Percentiles rank a stretch among this genome's conserved stretches.
These are phyloP conservation scores for Daedalea quercina DNA, from an alignment of 768 basidiomycete genomes.

Conservation along the genomic window DNA sequence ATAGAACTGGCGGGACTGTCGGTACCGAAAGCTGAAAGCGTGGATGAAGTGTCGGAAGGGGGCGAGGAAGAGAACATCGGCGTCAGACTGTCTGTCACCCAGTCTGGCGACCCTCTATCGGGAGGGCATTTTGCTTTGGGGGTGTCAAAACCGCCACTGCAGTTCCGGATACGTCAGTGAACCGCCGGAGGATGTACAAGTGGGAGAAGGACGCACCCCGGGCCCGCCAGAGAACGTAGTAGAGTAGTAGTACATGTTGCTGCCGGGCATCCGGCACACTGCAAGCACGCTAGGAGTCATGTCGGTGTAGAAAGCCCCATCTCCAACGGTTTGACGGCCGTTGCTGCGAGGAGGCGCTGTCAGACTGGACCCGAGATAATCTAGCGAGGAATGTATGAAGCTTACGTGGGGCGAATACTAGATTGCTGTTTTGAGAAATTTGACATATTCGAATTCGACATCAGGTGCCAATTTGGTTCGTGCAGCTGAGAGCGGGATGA, in stretches of 20 bases:
- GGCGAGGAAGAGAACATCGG: constrained; percentile 31
- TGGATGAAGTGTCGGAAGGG: constrained; percentile 34
- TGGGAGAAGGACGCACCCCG: constrained; percentile 46
- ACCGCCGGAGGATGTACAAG: neutral
- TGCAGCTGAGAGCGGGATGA: neutral
- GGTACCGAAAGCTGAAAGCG: constrained; percentile 32
- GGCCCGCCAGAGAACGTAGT: constrained; percentile 94
- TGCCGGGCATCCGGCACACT: constrained; percentile 80
- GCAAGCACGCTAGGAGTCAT: constrained; percentile 76
- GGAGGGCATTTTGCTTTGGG: constrained; percentile 92
- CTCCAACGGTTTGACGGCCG: constrained; percentile 94
- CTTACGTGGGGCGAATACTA: constrained; percentile 95
- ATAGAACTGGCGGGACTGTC: constrained; percentile 19
- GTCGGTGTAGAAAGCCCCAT: constrained; percentile 83
- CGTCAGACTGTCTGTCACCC: constrained; percentile 93
- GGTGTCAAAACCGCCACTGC: constrained; percentile 94
- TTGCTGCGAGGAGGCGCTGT: constrained; percentile 49
- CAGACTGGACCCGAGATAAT: constrained; percentile 10
- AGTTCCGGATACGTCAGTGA: neutral
- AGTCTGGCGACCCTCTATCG: constrained; percentile 88
- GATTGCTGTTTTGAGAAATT: constrained; percentile 72
- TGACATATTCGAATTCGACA: constrained; percentile 69
- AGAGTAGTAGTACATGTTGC: constrained; percentile 81
- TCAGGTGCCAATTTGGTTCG: constrained; percentile 79
- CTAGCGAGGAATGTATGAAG: too few relatives aligned